Conservation (phyloP, 2,329 filamentous ascomycete species). For the Stagonosporopsis chrysanthemi region DNA sequence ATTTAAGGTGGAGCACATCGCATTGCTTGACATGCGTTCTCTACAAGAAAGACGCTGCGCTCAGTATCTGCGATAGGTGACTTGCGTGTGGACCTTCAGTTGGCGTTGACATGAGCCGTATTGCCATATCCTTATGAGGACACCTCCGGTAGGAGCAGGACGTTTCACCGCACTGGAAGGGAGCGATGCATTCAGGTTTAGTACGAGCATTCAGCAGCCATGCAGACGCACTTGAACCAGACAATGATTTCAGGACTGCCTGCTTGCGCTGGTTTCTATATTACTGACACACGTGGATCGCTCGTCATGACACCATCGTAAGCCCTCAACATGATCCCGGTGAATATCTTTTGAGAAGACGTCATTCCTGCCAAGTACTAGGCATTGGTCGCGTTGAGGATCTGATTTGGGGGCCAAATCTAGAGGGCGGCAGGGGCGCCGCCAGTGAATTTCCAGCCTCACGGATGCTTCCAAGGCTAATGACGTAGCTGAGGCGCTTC, state of each 20-base stretch:
- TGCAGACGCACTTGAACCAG: too few relatives aligned
- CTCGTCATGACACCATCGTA: too few relatives aligned
- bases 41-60: not conserved
- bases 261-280: not conserved
- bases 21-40: not conserved
- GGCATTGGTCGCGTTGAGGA: not conserved
- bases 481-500: slow-evolving; percentile 27
- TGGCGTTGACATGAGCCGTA: too few relatives aligned
- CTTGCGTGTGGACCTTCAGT: not conserved
- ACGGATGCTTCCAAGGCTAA: slow-evolving; percentile 4
- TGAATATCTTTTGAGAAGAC: too few relatives aligned
- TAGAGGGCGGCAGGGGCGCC: not conserved
- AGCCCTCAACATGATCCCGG: too few relatives aligned
- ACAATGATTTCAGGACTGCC: not conserved
- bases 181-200: not conserved
- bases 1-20: slow-evolving; percentile 25
- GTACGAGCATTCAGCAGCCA: not conserved
- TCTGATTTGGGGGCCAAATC: not conserved
- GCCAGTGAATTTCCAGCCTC: slow-evolving; percentile 8
- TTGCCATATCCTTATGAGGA: too few relatives aligned
- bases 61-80: not conserved
- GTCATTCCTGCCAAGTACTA: too few relatives aligned
- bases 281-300: not conserved
- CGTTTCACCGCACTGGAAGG: not conserved
- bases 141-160: too few relatives aligned